phyloP scores from a whole-genome alignment of 2,329 filamentous ascomycete genomes.

The Paraconiothyrium sp. region DNA sequence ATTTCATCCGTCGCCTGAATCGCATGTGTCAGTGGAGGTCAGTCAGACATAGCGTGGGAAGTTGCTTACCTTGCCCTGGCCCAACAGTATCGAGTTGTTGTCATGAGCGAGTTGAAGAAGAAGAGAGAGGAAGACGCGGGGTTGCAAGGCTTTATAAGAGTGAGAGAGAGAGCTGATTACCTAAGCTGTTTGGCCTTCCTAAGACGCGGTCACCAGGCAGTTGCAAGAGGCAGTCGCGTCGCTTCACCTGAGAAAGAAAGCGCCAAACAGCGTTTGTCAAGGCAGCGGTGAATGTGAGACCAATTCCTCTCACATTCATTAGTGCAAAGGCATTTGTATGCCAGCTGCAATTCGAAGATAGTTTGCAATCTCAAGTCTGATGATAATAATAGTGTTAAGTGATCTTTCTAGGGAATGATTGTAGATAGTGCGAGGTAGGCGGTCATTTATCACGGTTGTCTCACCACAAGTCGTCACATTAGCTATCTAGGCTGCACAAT shows the following conservation, averaged over 20 bases:
- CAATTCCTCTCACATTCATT: too few species aligned
- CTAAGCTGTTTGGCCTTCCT: slow-evolving; percentile 1
- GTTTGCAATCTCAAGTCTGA: too few species aligned
- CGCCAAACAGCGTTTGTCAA: not conserved
- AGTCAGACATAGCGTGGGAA: not conserved
- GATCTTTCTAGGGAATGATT: too few species aligned
- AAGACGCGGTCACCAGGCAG: not conserved
- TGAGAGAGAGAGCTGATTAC: not conserved
- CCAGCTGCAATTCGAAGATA: too few species aligned
- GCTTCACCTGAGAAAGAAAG: slow-evolving; percentile 3
- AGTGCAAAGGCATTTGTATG: too few species aligned
- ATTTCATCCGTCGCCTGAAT: not conserved
- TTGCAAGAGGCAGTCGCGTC: not conserved
- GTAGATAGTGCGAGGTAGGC: too few species aligned
- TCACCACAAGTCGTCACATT: too few species aligned
- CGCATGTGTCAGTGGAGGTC: not conserved
- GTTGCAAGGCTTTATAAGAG: slow-evolving; percentile 1
- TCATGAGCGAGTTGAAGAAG: slow-evolving; percentile 9
- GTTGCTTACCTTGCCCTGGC: slow-evolving; percentile 13
- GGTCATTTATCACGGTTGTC: too few species aligned
- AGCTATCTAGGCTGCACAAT: too few species aligned
- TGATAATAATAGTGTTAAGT: too few species aligned
- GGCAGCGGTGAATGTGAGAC: not conserved
- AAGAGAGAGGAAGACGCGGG: not conserved
- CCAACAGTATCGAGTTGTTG: slow-evolving; percentile 9